Base-by-base conservation (phyloP, 148 eudicot species). In the Hydrangea macrophylla region DNA sequence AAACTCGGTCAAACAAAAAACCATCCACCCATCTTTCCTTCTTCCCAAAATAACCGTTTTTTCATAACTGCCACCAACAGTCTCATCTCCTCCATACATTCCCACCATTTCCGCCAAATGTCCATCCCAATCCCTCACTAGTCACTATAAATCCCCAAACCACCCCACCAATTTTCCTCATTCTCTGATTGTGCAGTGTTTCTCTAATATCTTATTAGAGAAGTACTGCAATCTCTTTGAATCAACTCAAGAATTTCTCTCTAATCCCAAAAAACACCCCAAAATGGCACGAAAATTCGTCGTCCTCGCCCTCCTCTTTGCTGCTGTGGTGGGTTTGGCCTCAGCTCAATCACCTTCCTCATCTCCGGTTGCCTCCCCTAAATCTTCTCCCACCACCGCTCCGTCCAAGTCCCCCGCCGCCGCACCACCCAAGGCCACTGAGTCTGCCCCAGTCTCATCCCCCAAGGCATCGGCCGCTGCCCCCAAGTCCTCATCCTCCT, bases 251-350 rank as follows among this genome's bases (percentile, higher is more conserved):
- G n/a, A n/a, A n/a, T n/a, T n/a, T n/a, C n/a, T n/a, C n/a, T n/a
- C n/a, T n/a, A n/a, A n/a, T n/a, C n/a, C n/a, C n/a, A n/a, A n/a
- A n/a, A n/a, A n/a, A n/a, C n/a, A n/a, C n/a, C n/a, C n/a, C n/a
- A n/a, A n/a, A 60, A 70, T 70, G 74, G 74, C 74, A 8, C 74
- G 67, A 15, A 58, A 70, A 36, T 25, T 70, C 22, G 32, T 70
- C n/a, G 60, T 40, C 60, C 74, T 70, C 6, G 67, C 67, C 30
- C 67, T 70, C 30, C 61, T 70, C 44, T 61, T 70, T 35, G 67
- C 30, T 31, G 23, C 65, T 28, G 32, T 51, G 3, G 60, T 55
- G 22, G 8, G 45, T 28, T 6, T 50, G 6, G 58, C 25, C 70
- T 23, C 60, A 13, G 74, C 74, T 0, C 39, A 56, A 17, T 50